Evolutionary conservation across 2,329 filamentous ascomycete species (phyloP), one percentile per base, ranked within the genome.

Genomic region (Parafenestella ontariensis): DNA sequence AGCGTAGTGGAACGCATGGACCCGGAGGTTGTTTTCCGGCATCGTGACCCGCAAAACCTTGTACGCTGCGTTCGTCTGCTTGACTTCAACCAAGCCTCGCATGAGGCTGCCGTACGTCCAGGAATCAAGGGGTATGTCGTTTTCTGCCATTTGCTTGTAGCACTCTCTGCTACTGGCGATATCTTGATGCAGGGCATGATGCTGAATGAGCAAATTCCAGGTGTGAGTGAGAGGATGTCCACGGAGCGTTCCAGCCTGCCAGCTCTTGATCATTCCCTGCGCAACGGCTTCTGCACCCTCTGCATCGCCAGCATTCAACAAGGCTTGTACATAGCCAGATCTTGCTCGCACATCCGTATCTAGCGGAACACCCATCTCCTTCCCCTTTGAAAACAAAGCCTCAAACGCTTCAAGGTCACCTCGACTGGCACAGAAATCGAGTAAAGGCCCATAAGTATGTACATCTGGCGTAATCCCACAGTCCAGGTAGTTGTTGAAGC

Each of bases 181-280:
- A 56, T 89, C 82, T 50, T 88, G 84, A 6, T 84, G 82, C 50
- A 85, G 78, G 6, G 90, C 90, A 71, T 92, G 83, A 56, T 89
- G 85, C 51, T 83, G 81, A 4, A 97, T 78, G 28, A 97, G 77
- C 48, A 86, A 82, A 69, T 97, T 96, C 90, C 91, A 97, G 68
- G 92, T 85, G 28, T 82, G 79, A 2, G 87, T 87, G 20, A 83
- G 78, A 1, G 82, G 78, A 24, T 67, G 36, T 1, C 85, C 82
- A 17, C 80, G 70, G 0, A 86, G 71, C 3, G 54, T 61, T 18
- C 70, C 72, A 24, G 58, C 48, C 48, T 59, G 57, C 55, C 68
- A 67, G 40, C 61, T 82, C 44, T 83, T 70, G 28, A 87, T 85
- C 44, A 91, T 78, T 34, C 77, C 77, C 70, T 87, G 82, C 3